Conservation (phyloP, 208 protist genomes). For the Tritrichomonas foetus region DNA sequence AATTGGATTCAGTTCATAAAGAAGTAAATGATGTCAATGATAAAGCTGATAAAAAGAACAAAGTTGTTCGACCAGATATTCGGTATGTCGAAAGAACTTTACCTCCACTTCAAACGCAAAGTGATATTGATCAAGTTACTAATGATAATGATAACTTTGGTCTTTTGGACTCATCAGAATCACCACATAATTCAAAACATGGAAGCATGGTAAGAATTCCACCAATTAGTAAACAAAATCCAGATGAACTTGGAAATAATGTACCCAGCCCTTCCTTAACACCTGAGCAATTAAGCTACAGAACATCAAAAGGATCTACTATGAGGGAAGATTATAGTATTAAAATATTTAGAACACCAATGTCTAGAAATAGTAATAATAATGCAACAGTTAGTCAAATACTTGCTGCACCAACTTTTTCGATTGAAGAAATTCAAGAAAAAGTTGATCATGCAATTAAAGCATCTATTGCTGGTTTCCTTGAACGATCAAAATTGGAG, state of each 20-base stretch:
- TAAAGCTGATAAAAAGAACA: background rate
- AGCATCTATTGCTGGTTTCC: background rate
- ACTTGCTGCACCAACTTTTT: background rate
- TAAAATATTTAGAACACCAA: no score
- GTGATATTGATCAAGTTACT: background rate
- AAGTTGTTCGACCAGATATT: background rate
- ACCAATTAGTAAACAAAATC: no score
- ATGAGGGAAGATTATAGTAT: no score
- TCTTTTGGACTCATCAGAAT: background rate
- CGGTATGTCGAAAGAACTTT: background rate
- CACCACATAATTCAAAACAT: no score
- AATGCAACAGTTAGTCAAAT: no score
- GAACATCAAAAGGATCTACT: no score
- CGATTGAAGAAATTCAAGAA: background rate
- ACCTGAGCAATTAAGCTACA: no score
- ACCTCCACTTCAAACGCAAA: background rate
- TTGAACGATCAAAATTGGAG: background rate
- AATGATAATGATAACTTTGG: background rate
- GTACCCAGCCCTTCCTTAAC: no score
- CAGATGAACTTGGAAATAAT: no score
- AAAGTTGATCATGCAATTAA: background rate
- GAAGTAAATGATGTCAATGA: background rate
- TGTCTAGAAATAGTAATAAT: no score
- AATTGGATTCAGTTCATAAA: background rate
- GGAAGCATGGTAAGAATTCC: no score